These are phyloP conservation scores for Panicum virgatum DNA, from an alignment of 202 grass and related monocot genomes.

Conservation along the genomic window DNA sequence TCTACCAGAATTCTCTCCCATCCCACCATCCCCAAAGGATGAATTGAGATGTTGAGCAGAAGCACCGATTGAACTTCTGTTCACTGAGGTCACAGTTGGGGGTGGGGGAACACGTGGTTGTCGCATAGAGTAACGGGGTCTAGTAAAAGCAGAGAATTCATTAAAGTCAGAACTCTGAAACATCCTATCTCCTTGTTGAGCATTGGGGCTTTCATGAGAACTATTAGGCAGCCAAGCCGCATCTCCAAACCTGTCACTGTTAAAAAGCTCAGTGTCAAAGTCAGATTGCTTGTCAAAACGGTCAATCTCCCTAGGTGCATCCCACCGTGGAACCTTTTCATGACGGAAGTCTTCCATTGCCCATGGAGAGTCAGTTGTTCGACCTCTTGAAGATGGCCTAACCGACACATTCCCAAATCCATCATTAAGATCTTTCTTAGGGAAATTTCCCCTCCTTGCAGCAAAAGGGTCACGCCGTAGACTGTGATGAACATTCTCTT, in stretches of 20 bases:
- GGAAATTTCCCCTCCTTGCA: conserved; percentile 48
- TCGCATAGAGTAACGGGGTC: conserved; percentile 58
- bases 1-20: conserved; percentile 45
- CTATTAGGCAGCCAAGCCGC: conserved; percentile 54
- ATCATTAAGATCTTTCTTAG: conserved; percentile 58
- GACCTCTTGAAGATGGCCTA: conserved; percentile 53
- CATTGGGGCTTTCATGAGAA: conserved; percentile 57
- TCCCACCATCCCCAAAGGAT: conserved; percentile 49
- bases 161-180: conserved; percentile 56
- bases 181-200: conserved; percentile 60
- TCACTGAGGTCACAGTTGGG: conserved; percentile 55
- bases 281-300: conserved; percentile 65
- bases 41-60: conserved; percentile 48
- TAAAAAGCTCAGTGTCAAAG: conserved; percentile 59
- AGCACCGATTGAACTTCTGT: conserved; percentile 51
- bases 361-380: conserved; percentile 55
- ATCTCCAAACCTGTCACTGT: conserved; percentile 70
- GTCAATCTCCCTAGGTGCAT: conserved; percentile 53
- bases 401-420: conserved; percentile 41
- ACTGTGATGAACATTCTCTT: conserved; percentile 50
- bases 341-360: conserved; percentile 52
- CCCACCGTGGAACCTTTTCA: conserved; percentile 68
- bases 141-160: conserved; percentile 71
- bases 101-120: conserved; percentile 79
- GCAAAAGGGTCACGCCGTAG: conserved; percentile 46